Evolutionary conservation across 805 yeast species (phyloP).

Genomic region (Starmerella vitae): DNA sequence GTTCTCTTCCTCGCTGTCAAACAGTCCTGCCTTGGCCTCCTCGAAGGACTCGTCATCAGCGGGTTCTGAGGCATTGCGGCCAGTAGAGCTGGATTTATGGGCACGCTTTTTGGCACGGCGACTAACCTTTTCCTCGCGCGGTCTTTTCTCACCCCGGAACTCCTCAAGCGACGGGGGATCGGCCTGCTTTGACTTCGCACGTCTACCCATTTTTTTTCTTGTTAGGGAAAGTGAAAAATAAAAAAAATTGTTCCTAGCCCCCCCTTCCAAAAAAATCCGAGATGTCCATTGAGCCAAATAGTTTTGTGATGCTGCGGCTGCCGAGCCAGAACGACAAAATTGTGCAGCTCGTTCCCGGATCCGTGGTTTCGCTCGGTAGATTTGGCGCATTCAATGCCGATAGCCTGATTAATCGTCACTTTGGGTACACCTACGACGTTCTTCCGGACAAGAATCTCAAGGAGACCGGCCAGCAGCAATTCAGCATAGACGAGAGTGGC

Average conservation of each 20-base stretch:
- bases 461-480: conserved; percentile 23
- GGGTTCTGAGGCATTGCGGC: conserved; percentile 9
- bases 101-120: conserved; percentile 23
- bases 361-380: conserved; percentile 65
- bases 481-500: conserved; percentile 30
- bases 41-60: conserved; percentile 37
- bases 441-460: conserved; percentile 34
- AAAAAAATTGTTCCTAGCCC: conserved; percentile 9
- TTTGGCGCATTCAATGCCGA: conserved; percentile 75
- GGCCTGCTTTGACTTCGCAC: conserved; percentile 83
- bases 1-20: conserved; percentile 50
- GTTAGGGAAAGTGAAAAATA: conserved; percentile 1
- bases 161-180: conserved; percentile 85
- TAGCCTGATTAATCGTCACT: conserved; percentile 64
- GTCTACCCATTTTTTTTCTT: conserved; percentile 60
- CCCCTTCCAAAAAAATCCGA: background rate
- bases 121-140: conserved; percentile 20
- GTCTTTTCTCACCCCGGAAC: conserved; percentile 34
- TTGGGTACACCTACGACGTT: conserved; percentile 84
- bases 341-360: conserved; percentile 48
- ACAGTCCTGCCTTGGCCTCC: conserved; percentile 35
- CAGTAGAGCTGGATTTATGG: conserved; percentile 23
- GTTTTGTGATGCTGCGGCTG: conserved; percentile 51
- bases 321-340: conserved; percentile 74
- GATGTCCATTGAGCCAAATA: conserved; percentile 32